Evolutionary conservation across 805 yeast species (phyloP), one percentile per base, ranked within the genome.

Genomic region (Candida adriatica): DNA sequence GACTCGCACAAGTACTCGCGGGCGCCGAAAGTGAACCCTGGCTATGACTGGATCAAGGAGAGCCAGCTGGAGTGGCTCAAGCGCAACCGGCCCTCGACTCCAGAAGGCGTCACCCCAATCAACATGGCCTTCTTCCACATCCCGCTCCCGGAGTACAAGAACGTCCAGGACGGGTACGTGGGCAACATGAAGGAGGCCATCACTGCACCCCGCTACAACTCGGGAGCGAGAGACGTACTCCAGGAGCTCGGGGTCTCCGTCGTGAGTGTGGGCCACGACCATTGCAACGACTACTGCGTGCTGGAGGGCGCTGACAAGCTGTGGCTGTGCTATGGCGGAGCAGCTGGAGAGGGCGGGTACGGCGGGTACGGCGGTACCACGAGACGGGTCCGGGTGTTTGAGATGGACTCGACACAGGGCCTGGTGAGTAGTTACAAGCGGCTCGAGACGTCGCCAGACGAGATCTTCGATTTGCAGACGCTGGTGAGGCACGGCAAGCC

Each of bases 251-350:
- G 90, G 0, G 87, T 92, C 2, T 61, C 71, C 18, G 85, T 84
- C 0, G 73, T 77, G 0, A 66, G 80, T 33, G 94, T 84, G 11
- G 98, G 98, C 0, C 98, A 92, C 54, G 98, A 92, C 50, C 98
- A 92, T 55, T 83, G 86, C 46, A 92, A 92, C 56, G 97, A 92
- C 51, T 92, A 72, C 53, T 92, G 98, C 57, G 58, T 84, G 37
- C 57, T 66, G 31, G 81, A 82, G 42, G 54, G 62, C 15, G 30
- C 33, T 3, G 23, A 30, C 14, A 33, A 34, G 18, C 57, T 80
- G 19, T 85, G 95, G 94, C 60, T 92, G 20, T 92, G 98, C 50
- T 87, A 86, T 51, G 98, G 95, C 4, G 98, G 98, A 16, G 94
- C 78, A 1, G 68, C 73, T 5, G 98, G 97, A 11, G 94, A 85